phyloP scores from a whole-genome alignment of 768 basidiomycete species.

The Botryobasidium botryosum region DNA sequence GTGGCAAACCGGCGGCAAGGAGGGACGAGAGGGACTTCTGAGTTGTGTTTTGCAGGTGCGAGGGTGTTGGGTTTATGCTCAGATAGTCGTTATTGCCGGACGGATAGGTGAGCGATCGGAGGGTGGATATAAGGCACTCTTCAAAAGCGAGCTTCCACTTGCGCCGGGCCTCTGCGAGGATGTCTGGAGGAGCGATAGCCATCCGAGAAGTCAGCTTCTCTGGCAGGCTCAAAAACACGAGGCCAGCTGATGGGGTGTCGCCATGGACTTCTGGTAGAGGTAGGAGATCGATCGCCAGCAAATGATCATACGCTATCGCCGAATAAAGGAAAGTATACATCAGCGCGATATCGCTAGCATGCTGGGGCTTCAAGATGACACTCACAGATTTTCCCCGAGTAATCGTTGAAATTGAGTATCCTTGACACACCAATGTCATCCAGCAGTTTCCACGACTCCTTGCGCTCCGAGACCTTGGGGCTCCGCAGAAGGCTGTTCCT shows the following conservation, averaged over 20 bases:
- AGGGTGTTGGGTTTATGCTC: not conserved
- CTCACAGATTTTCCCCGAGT: constrained; percentile 19
- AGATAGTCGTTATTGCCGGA: constrained; percentile 8
- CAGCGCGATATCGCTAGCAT: not conserved
- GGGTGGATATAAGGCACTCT: constrained; percentile 33
- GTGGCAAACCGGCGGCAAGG: constrained; percentile 31
- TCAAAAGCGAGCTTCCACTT: constrained; percentile 39
- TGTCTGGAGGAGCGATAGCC: constrained; percentile 6
- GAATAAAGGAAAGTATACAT: not conserved
- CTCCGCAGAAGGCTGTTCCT: constrained; percentile 15
- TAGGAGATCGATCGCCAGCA: constrained; percentile 34
- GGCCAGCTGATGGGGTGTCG: constrained; percentile 8
- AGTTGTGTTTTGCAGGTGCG: constrained; percentile 19
- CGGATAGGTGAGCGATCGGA: constrained; percentile 27
- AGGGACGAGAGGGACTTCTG: constrained; percentile 25
- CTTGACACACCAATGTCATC: constrained; percentile 30
- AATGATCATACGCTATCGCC: constrained; percentile 19
- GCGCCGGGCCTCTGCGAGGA: constrained; percentile 16
- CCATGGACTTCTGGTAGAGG: constrained; percentile 23
- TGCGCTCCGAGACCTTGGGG: constrained; percentile 7
- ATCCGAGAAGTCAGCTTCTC: constrained; percentile 10
- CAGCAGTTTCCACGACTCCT: constrained; percentile 27
- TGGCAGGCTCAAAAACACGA: constrained; percentile 22
- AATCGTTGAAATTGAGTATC: constrained; percentile 31
- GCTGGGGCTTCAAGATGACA: not conserved